Conservation (phyloP, 176 grass and related monocot species). For the Pontederia crassipes region DNA sequence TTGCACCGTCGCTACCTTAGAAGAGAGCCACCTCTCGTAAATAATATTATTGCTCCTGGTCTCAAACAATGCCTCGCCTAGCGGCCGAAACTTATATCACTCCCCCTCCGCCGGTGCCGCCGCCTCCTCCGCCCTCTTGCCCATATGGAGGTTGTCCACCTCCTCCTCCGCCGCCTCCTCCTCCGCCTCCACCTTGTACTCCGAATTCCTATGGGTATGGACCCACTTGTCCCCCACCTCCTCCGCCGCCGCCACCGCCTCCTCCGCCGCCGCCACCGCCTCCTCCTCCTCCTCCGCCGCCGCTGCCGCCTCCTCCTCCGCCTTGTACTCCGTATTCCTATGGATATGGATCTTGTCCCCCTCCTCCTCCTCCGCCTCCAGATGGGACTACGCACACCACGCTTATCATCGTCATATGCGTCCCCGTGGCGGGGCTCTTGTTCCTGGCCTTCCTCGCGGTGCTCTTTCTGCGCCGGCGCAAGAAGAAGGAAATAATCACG, state of each 20-base stretch:
- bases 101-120: too few relatives aligned
- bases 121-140: too few relatives aligned
- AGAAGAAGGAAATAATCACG: not conserved
- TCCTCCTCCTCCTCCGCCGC: not conserved
- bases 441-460: slow-evolving; percentile 12
- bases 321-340: not conserved
- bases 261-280: not conserved
- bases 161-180: too few relatives aligned
- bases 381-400: not conserved
- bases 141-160: not conserved
- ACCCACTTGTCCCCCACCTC: too few relatives aligned
- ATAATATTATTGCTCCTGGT: too few relatives aligned
- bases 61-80: too few relatives aligned
- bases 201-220: too few relatives aligned
- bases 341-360: too few relatives aligned
- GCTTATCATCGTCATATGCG: not conserved
- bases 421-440: not conserved
- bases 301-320: not conserved
- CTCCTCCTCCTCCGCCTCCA: not conserved
- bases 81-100: not conserved
- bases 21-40: too few relatives aligned
- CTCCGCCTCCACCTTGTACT: too few relatives aligned
- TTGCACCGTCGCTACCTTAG: not conserved
- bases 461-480: not conserved
- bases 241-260: too few relatives aligned